Evolutionary conservation across 2,329 filamentous ascomycete genomes (phyloP), one percentile per base, ranked within the genome.

Genomic region (Aspergillus spinulosporus): DNA sequence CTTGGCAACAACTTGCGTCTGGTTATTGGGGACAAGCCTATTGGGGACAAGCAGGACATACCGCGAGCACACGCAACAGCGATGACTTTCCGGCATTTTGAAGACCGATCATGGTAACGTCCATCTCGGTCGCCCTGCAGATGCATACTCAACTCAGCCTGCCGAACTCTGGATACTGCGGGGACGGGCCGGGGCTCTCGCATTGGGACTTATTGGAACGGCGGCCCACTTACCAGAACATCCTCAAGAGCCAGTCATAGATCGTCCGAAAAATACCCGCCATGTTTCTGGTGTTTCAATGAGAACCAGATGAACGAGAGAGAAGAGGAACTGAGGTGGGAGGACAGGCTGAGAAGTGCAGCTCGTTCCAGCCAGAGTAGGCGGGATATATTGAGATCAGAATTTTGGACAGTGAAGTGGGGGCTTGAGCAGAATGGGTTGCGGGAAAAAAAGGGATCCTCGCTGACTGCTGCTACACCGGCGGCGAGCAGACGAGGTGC

Each of bases 41-140:
- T 42, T 45, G 21, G 44, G 40, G 36, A n/a, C 4, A n/a, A 55
- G n/a, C 21, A 40, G 58, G 32, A 77, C 93, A 84, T 87, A 99
- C 94, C 80, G 93, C 92, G 68, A 99, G 83, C 68, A 97, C 93
- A 67, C 92, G 85, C 74, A 99, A 81, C 70, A 99, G 77, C 60
- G 93, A 97, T 39, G 94, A 97, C 80, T 99, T 99, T 70, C 94
- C 94, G 58, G 94, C 94, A 79, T 97, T 97, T 74, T 99, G 94
- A 72, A 99, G 80, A 26, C 94, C 94, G 74, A 99, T 93, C 88
- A 99, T 96, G 66, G 94, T 97, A 73, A 99, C 93, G 78, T 99
- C 94, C 92, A 99, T 97, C 81, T 99, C 94, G 64, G 92, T 96
- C 66, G 93, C 92, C 94, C 93, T 97, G 67, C 62, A 71, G 62